phyloP scores from a whole-genome alignment of 352 stramenopile genomes.

The Thraustochytrium striatum region DNA sequence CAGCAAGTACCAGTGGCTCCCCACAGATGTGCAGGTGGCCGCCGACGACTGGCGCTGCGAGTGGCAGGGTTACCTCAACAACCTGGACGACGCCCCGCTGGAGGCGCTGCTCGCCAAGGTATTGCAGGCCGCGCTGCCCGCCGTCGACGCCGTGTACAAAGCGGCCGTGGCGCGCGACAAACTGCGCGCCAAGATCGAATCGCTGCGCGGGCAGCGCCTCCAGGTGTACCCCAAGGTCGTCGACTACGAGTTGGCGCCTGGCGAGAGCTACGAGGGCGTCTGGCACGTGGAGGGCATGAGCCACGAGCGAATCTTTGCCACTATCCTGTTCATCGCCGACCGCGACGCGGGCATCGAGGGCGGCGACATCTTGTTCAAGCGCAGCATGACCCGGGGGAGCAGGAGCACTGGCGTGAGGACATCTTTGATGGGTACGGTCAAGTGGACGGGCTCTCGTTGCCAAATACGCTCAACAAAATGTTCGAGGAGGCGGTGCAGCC shows the following conservation, averaged over 20 bases:
- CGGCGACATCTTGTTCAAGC: conserved; percentile 36
- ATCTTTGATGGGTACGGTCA: too few species aligned
- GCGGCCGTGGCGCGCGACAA: too few species aligned
- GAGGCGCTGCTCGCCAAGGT: neutral
- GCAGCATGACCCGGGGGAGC: neutral
- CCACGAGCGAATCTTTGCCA: conserved; percentile 49
- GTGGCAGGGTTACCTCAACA: conserved; percentile 50
- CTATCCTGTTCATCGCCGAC: conserved; percentile 34
- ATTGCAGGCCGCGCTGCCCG: neutral
- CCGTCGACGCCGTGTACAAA: neutral
- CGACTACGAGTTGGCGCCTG: conserved; percentile 45
- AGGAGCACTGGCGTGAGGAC: too few species aligned
- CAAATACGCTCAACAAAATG: too few species aligned
- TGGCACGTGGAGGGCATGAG: conserved; percentile 53
- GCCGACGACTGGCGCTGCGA: neutral
- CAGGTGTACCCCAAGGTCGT: conserved; percentile 47
- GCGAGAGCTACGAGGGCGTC: conserved; percentile 47
- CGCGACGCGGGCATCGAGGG: conserved; percentile 39
- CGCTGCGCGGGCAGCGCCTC: conserved; percentile 8
- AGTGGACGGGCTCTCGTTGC: too few species aligned
- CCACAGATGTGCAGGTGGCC: conserved; percentile 39
- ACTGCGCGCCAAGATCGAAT: neutral
- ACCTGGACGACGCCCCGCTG: conserved; percentile 12
- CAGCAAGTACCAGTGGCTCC: conserved; percentile 34
- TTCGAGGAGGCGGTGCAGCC: too few species aligned